Evolutionary conservation across 345 rosid species (phyloP), one percentile per base, ranked within the genome.

Genomic region (Pugionium cornutum): DNA sequence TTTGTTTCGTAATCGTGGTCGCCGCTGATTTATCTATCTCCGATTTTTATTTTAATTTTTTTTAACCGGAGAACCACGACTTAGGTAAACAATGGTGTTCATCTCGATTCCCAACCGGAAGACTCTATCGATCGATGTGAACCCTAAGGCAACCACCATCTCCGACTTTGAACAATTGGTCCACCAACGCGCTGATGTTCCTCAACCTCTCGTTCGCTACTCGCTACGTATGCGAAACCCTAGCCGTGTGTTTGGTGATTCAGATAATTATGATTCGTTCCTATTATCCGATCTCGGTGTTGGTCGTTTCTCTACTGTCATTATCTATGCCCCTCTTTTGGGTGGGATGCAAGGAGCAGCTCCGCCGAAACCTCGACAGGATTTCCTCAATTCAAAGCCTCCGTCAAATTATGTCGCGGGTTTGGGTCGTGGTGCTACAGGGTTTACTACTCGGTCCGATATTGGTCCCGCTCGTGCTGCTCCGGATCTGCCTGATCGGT

Each of bases 391-490:
- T 62, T 90, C 95, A 4, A 90, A 81, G 76, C 97, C 95, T 2
- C 92, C 92, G 3, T 51, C 90, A 0, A 92, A 92, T 10, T 92
- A 92, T 58, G 99, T 92, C 4, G 97, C 97, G n/a, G 96, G 97
- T 7, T 78, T 90, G 18, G 97, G 97, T 5, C 97, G 96, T 77
- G 96, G 99, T 29, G 99, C 99, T 39, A 94, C 96, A 0, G 95
- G 99, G 0, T 90, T 94, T 76, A 90, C 99, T 4, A 94, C 99
- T n/a, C 83, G 97, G 2, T 94, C 97, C 2, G 96, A 92, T 80
- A 94, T 92, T 30, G 97, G 97, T 45, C 98, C 95, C 0, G 96
- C 97, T 52, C 89, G 97, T 25, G 94, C 96, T 2, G 96, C 97
- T 34, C 98, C 95, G 1, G 97, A 89, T 70, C 79, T 92, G 0